Evolutionary conservation across 495 filamentous ascomycete genomes (phyloP).

Genomic region (Tetracladium marchalianum): DNA sequence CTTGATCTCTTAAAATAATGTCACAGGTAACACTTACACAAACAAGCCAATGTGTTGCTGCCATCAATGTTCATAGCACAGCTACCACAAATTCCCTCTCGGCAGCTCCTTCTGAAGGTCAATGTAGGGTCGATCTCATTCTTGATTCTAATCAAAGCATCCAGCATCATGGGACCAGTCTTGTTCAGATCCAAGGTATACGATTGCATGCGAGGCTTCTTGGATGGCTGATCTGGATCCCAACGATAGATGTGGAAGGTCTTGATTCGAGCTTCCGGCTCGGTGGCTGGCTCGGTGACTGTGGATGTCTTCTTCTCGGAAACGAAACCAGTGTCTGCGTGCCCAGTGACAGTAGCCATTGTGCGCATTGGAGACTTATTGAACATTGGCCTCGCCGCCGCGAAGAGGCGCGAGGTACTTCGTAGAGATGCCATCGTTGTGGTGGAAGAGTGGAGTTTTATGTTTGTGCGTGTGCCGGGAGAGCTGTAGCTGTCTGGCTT

Average conservation of each 20-base stretch:
- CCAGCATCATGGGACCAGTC: constrained; percentile 96
- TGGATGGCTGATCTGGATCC: constrained; percentile 83
- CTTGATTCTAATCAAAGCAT: constrained; percentile 96
- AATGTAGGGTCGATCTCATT: constrained; percentile 96
- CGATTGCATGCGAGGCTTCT: constrained; percentile 90
- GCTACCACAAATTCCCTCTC: constrained; percentile 96
- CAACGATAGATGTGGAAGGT: constrained; percentile 98
- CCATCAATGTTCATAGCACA: constrained; percentile 99
- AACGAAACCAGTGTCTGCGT: constrained; percentile 36
- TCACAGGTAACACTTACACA: constrained; percentile 61
- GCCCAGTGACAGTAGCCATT: constrained; percentile 16
- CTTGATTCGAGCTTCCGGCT: constrained; percentile 59
- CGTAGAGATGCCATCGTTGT: constrained; percentile 77
- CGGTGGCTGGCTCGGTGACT: constrained; percentile 37
- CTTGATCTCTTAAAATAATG: neutral
- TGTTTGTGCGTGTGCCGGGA: neutral
- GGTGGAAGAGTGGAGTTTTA: constrained; percentile 5
- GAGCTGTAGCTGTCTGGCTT: no score
- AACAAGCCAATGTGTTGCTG: constrained; percentile 89
- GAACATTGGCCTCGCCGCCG: constrained; percentile 45
- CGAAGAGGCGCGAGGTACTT: constrained; percentile 53
- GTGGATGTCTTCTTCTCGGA: constrained; percentile 32
- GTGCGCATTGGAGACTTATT: constrained; percentile 1
- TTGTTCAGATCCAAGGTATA: constrained; percentile 95
- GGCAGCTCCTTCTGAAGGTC: constrained; percentile 88